A percentile compares a stretch with the other conserved stretches of the same genome.
These are phyloP conservation scores for Aspergillus candidus DNA, from an alignment of 2,329 filamentous ascomycete species.

Conservation along the genomic window DNA sequence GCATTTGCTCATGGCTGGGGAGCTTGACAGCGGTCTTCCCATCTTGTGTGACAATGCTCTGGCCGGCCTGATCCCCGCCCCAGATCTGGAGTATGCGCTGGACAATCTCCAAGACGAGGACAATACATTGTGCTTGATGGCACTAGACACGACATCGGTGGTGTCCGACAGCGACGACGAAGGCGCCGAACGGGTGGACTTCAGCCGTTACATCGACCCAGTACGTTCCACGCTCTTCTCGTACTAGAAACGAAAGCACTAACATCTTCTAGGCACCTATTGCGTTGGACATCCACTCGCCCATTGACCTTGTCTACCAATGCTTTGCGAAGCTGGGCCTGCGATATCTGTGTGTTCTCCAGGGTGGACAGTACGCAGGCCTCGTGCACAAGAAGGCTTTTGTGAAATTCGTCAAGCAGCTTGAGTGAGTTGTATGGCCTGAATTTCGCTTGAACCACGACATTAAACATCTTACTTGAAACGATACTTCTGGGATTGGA, in stretches of 20 bases:
- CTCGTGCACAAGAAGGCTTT: constrained; percentile 97
- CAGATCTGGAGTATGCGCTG: constrained; percentile 86
- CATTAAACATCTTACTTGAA: no score
- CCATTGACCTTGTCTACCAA: constrained; percentile 94
- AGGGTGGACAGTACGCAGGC: constrained; percentile 78
- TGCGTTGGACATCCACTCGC: constrained; percentile 77
- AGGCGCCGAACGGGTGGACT: constrained; percentile 65
- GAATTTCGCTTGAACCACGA: background rate
- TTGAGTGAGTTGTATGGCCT: constrained; percentile 46
- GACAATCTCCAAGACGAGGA: constrained; percentile 75
- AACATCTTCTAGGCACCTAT: constrained; percentile 61
- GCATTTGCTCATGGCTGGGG: constrained; percentile 73
- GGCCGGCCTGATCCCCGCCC: constrained; percentile 85
- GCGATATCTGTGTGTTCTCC: constrained; percentile 83
- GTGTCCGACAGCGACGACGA: constrained; percentile 56
- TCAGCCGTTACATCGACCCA: constrained; percentile 86
- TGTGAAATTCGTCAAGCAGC: constrained; percentile 84
- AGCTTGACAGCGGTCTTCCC: constrained; percentile 85
- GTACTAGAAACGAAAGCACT: background rate
- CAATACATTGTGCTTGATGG: constrained; percentile 72
- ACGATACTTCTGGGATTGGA: no score
- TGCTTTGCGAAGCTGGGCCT: constrained; percentile 92
- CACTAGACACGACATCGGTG: constrained; percentile 50
- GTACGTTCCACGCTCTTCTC: constrained; percentile 41
- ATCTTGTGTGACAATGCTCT: constrained; percentile 73